phyloP scores from a whole-genome alignment of 164 flowering plant species.

The Berberis thunbergii region DNA sequence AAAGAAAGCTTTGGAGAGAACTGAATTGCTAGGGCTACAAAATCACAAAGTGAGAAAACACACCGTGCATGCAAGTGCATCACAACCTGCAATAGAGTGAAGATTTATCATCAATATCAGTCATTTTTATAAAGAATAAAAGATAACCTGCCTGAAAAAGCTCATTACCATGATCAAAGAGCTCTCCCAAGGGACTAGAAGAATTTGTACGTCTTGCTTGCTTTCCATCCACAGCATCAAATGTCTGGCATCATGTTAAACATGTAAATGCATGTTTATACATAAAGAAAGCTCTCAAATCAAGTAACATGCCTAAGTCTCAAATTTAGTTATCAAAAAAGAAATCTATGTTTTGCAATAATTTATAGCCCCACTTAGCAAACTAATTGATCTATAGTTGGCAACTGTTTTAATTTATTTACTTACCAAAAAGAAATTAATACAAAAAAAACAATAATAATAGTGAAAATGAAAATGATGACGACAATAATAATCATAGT shows the following conservation, averaged over 20 bases:
- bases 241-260: slow-evolving; percentile 46
- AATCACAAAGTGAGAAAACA: slow-evolving; percentile 16
- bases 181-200: slow-evolving; percentile 97
- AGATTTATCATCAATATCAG: slow-evolving; percentile 8
- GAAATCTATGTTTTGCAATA: not conserved
- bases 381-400: too few species aligned
- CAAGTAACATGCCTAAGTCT: not conserved
- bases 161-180: slow-evolving; percentile 86
- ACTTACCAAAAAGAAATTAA: too few species aligned
- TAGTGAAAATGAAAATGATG: too few species aligned
- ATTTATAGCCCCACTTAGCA: too few species aligned
- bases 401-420: too few species aligned
- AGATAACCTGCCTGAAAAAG: not conserved
- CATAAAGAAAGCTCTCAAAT: not conserved
- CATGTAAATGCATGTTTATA: not conserved
- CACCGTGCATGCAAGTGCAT: slow-evolving; percentile 98
- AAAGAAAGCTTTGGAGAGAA: slow-evolving; percentile 4
- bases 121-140: not conserved
- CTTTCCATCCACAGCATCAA: slow-evolving; percentile 99
- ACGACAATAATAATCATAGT: too few species aligned
- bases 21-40: not conserved
- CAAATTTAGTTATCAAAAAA: not conserved
- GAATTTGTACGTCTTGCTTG: slow-evolving; percentile 98
- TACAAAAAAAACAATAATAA: too few species aligned
- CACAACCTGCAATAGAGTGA: slow-evolving; percentile 70